Percentiles rank a stretch among this genome's conserved stretches.
phyloP scores from a whole-genome alignment of 2,329 filamentous ascomycete genomes.

The Fusarium mangiferae region DNA sequence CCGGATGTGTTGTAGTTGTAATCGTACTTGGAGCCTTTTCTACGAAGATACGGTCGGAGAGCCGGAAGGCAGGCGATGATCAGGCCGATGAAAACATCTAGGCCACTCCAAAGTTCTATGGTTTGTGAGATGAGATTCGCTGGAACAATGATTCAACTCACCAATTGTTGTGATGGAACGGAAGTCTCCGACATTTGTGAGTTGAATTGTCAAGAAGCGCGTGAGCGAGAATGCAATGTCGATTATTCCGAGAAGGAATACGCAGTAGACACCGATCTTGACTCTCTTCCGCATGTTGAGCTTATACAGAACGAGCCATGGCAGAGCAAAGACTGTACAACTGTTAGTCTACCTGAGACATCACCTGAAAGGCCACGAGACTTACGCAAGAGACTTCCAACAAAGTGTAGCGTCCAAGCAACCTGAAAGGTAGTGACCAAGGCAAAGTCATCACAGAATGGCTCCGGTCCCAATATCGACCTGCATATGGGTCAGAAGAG shows the following conservation, averaged over 20 bases:
- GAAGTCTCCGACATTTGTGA: constrained; percentile 1
- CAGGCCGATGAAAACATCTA: constrained; percentile 31
- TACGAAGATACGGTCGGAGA: constrained; percentile 31
- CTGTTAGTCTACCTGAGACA: too few relatives aligned
- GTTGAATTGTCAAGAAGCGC: constrained; percentile 29
- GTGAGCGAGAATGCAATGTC: constrained; percentile 36
- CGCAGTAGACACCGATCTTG: constrained; percentile 25
- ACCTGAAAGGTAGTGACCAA: constrained; percentile 17
- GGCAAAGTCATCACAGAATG: background rate
- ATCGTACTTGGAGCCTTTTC: constrained; percentile 1
- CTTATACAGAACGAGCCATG: constrained; percentile 23
- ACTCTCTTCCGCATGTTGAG: constrained; percentile 23
- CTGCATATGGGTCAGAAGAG: background rate
- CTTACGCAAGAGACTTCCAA: constrained; percentile 20
- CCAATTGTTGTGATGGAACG: constrained; percentile 32
- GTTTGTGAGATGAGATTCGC: background rate
- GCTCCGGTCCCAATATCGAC: background rate
- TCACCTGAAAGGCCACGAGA: background rate
- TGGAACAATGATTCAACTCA: background rate
- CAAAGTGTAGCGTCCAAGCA: constrained; percentile 27
- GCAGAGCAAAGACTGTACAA: constrained; percentile 2
- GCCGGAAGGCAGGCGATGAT: constrained; percentile 38
- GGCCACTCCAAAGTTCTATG: constrained; percentile 31
- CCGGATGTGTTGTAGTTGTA: constrained; percentile 19
- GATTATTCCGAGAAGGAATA: constrained; percentile 33